Conservation (phyloP, 2,329 filamentous ascomycete species). For the Laburnicola sp. region DNA sequence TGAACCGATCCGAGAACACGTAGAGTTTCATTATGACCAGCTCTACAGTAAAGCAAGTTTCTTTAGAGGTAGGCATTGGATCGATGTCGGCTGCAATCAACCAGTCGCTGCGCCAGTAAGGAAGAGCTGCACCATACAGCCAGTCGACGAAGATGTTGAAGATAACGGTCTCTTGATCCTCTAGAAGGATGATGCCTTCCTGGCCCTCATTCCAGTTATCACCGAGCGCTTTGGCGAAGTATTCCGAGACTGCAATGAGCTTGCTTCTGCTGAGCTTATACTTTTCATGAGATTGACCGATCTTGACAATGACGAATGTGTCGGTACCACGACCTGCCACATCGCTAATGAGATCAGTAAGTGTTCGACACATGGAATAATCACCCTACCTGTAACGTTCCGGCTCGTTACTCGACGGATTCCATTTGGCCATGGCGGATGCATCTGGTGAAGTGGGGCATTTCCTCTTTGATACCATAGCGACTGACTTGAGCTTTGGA, state of each 20-base stretch:
- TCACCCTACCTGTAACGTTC: no score
- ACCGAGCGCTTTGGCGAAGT: conserved; percentile 16
- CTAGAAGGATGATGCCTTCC: conserved; percentile 11
- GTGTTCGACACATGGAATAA: no score
- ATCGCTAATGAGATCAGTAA: no score
- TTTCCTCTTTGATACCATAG: no score
- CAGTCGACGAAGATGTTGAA: conserved; percentile 19
- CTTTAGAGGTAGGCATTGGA: conserved; percentile 8
- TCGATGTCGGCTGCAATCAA: no score
- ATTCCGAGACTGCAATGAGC: conserved; percentile 17
- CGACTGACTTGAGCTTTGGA: no score
- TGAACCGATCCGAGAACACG: conserved; percentile 13
- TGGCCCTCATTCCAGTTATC: conserved; percentile 15
- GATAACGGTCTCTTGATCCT: conserved; percentile 11
- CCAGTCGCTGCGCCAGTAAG: no score
- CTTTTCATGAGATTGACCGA: conserved; percentile 8
- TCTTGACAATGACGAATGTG: conserved; percentile 11
- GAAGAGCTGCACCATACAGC: no score
- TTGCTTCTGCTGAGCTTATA: conserved; percentile 14
- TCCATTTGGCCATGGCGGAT: no score
- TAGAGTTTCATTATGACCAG: conserved; percentile 15
- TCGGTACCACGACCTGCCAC: no score
- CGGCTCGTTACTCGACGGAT: no score
- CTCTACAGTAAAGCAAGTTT: background rate
- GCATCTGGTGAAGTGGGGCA: no score